phyloP scores from a whole-genome alignment of 2,329 filamentous ascomycete species.

The Alternaria brassicicola region DNA sequence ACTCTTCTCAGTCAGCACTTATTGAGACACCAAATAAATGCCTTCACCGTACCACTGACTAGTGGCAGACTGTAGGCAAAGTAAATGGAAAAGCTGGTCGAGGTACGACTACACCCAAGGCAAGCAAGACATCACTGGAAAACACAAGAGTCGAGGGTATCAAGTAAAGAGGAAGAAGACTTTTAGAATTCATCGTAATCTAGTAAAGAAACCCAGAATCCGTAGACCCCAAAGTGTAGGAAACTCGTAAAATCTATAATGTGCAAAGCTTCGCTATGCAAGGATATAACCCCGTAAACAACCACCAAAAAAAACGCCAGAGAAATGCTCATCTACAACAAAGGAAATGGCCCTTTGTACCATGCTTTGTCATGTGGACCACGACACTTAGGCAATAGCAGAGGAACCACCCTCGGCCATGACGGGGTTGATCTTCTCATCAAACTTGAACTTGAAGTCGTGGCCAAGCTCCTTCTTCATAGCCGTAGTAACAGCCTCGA shows the following conservation, averaged over 20 bases:
- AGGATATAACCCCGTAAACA: slow-evolving; percentile 8
- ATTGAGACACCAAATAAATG: too few relatives aligned
- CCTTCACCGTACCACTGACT: too few relatives aligned
- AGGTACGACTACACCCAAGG: not conserved
- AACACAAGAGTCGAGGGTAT: slow-evolving; percentile 48
- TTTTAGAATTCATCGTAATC: slow-evolving; percentile 8
- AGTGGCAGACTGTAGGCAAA: too few relatives aligned
- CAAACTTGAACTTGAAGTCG: slow-evolving; percentile 76
- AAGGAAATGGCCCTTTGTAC: not conserved
- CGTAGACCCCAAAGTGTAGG: not conserved
- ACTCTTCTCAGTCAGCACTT: too few relatives aligned
- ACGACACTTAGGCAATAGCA: slow-evolving; percentile 58
- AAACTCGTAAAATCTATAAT: slow-evolving; percentile 11
- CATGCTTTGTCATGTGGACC: not conserved
- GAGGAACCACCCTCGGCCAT: slow-evolving; percentile 60
- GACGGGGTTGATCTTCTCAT: slow-evolving; percentile 73
- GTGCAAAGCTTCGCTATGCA: slow-evolving; percentile 12
- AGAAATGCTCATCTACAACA: slow-evolving; percentile 11
- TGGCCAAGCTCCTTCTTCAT: slow-evolving; percentile 72
- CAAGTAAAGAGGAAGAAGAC: slow-evolving; percentile 68
- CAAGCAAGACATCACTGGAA: not conserved
- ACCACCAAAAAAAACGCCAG: slow-evolving; percentile 8
- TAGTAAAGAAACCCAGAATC: slow-evolving; percentile 1
- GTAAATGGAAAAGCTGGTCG: not conserved
- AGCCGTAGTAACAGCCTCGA: slow-evolving; percentile 72